Conservation (phyloP, 2,329 filamentous ascomycete genomes). For the Ceratocystis smalleyi region DNA sequence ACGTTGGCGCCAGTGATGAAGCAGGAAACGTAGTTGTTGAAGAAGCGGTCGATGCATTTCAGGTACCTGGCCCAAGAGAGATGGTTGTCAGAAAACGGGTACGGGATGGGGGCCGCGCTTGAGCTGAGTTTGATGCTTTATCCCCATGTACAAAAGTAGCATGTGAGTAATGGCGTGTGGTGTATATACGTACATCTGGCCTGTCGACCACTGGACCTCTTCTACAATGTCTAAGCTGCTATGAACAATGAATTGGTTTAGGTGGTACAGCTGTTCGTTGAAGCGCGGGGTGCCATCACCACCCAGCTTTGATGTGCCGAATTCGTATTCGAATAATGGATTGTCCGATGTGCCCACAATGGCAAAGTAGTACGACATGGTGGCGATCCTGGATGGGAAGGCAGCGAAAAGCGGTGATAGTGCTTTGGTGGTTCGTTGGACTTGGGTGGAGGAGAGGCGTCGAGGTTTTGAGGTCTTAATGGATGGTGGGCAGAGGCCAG, state of each 20-base stretch:
- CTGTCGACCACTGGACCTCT: slow-evolving; percentile 84
- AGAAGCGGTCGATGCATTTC: slow-evolving; percentile 92
- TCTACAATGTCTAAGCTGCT: slow-evolving; percentile 88
- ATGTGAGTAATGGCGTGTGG: slow-evolving; percentile 35
- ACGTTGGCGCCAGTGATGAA: slow-evolving; percentile 87
- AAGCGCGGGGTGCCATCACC: slow-evolving; percentile 87
- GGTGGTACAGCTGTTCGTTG: slow-evolving; percentile 70
- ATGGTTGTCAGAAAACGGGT: slow-evolving; percentile 40
- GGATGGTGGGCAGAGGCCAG: background rate
- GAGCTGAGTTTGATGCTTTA: slow-evolving; percentile 76
- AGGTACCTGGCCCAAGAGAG: slow-evolving; percentile 51
- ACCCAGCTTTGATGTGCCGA: slow-evolving; percentile 89
- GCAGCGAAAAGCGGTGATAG: background rate
- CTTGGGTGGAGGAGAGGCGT: background rate
- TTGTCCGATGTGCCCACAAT: slow-evolving; percentile 93
- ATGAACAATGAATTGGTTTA: slow-evolving; percentile 96
- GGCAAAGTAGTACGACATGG: slow-evolving; percentile 97
- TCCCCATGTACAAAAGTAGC: no score
- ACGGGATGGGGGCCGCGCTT: slow-evolving; percentile 79
- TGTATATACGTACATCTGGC: slow-evolving; percentile 51
- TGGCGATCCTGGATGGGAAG: background rate
- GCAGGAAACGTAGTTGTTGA: slow-evolving; percentile 86
- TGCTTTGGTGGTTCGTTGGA: background rate
- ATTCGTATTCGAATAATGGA: slow-evolving; percentile 91
- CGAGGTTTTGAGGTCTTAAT: background rate